A percentile compares a stretch with the other conserved stretches of the same genome.
phyloP scores from a whole-genome alignment of 2,329 filamentous ascomycete genomes.

The Stagonosporopsis chrysanthemi region DNA sequence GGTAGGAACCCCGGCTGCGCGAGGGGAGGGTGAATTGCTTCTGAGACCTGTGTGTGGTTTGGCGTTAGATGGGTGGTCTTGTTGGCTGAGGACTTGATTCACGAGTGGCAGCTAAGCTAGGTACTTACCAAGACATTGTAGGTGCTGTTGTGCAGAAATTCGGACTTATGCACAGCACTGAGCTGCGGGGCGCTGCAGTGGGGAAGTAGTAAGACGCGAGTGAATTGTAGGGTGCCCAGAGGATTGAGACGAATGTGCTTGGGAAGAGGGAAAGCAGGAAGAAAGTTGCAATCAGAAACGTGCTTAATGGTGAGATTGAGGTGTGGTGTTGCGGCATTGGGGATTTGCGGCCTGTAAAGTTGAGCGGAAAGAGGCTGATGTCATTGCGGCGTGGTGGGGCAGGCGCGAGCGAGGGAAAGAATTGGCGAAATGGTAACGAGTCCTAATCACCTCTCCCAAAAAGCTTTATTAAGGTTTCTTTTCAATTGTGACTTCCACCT shows the following conservation, averaged over 20 bases:
- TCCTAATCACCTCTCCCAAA: no score
- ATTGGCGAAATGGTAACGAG: background rate
- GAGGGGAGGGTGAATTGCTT: conserved; percentile 83
- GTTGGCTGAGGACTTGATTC: background rate
- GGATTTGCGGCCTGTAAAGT: conserved; percentile 2
- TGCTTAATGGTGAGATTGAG: conserved; percentile 48
- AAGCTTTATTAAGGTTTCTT: no score
- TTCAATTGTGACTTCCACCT: no score
- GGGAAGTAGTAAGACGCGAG: conserved; percentile 34
- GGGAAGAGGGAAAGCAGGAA: conserved; percentile 62
- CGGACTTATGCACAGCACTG: conserved; percentile 35
- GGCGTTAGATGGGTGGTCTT: background rate
- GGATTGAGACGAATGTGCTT: conserved; percentile 53
- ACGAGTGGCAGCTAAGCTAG: background rate
- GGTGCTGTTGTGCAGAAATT: conserved; percentile 36
- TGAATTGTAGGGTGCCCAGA: conserved; percentile 46
- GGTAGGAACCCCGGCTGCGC: conserved; percentile 82
- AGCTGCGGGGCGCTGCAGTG: conserved; percentile 26
- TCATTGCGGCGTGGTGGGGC: conserved; percentile 20
- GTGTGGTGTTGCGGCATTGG: conserved; percentile 28
- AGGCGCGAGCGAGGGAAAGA: conserved; percentile 1
- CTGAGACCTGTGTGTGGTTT: conserved; percentile 63
- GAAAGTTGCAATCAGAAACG: conserved; percentile 56
- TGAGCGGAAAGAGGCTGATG: conserved; percentile 22
- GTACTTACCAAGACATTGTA: conserved; percentile 43